These are phyloP conservation scores for Sarocladium strictum DNA, from an alignment of 2,329 filamentous ascomycete species.

Conservation along the genomic window DNA sequence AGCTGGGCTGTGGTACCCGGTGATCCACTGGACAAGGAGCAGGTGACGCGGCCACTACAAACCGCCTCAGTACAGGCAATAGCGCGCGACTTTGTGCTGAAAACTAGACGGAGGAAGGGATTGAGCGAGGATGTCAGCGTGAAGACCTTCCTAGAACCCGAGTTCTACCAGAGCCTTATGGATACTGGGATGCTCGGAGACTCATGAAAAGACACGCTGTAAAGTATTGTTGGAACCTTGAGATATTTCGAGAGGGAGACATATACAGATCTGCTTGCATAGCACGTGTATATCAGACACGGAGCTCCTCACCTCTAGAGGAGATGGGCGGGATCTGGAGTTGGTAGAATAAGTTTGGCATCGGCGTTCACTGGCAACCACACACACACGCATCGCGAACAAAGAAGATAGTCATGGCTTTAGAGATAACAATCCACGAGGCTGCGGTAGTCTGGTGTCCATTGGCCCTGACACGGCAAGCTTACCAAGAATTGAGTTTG, in stretches of 20 bases:
- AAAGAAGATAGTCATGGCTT: too few relatives aligned
- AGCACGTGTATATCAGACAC: background rate
- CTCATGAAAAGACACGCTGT: background rate
- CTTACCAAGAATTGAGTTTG: too few relatives aligned
- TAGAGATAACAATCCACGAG: too few relatives aligned
- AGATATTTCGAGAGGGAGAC: background rate
- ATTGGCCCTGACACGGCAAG: too few relatives aligned
- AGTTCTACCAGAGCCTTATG: conserved; percentile 81
- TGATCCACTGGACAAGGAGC: conserved; percentile 84
- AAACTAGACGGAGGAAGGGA: conserved; percentile 89
- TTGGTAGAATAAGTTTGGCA: background rate
- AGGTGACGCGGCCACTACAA: conserved; percentile 77
- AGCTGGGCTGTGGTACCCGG: conserved; percentile 94
- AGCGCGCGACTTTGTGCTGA: conserved; percentile 91
- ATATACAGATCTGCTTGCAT: background rate
- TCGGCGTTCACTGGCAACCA: background rate
- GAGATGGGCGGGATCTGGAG: background rate
- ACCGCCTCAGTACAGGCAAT: conserved; percentile 84
- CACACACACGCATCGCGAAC: background rate
- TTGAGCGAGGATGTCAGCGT: conserved; percentile 93
- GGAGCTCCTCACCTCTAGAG: background rate
- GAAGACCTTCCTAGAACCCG: conserved; percentile 92
- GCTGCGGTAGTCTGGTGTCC: too few relatives aligned
- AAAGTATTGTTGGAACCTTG: background rate
- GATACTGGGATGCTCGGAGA: conserved; percentile 80